Evolutionary conservation across 1,284 basidiomycete genomes (phyloP).

Genomic region (Ceratobasidium sp.): DNA sequence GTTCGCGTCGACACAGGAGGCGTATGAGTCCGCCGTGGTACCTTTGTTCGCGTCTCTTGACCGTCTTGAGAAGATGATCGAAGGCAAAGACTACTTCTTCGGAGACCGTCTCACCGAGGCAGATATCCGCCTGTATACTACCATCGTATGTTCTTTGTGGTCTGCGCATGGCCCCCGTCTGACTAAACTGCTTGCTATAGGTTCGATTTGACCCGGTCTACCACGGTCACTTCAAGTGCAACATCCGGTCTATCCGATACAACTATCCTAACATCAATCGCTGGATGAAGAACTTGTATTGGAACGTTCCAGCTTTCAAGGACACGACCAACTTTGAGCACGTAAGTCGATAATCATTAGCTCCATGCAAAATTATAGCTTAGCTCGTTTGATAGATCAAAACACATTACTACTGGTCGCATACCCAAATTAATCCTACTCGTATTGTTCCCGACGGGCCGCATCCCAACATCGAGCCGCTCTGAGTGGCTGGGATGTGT

Average conservation of each 20-base stretch:
- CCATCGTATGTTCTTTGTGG: conserved; percentile 71
- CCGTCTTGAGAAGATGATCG: conserved; percentile 81
- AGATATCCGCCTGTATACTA: conserved; percentile 91
- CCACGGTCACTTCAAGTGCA: conserved; percentile 92
- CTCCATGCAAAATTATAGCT: neutral
- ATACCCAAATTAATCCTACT: conserved; percentile 77
- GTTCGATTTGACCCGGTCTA: conserved; percentile 84
- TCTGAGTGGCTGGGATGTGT: conserved; percentile 58
- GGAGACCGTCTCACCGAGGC: conserved; percentile 90
- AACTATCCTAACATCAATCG: conserved; percentile 87
- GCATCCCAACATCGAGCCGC: conserved; percentile 74
- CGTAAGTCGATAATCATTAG: conserved; percentile 36
- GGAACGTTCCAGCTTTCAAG: conserved; percentile 91
- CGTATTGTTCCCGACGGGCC: conserved; percentile 84
- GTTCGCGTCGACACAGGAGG: conserved; percentile 85
- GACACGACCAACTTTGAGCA: conserved; percentile 90
- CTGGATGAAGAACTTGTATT: conserved; percentile 92
- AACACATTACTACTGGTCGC: conserved; percentile 86
- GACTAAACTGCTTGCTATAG: conserved; percentile 6
- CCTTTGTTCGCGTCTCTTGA: conserved; percentile 85
- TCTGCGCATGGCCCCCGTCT: neutral
- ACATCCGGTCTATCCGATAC: conserved; percentile 54
- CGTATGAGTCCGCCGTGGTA: conserved; percentile 83
- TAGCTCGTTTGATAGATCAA: conserved; percentile 67
- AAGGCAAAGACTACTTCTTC: conserved; percentile 85